phyloP scores from a whole-genome alignment of 140 eudicot genomes.

The Stevia rebaudiana region DNA sequence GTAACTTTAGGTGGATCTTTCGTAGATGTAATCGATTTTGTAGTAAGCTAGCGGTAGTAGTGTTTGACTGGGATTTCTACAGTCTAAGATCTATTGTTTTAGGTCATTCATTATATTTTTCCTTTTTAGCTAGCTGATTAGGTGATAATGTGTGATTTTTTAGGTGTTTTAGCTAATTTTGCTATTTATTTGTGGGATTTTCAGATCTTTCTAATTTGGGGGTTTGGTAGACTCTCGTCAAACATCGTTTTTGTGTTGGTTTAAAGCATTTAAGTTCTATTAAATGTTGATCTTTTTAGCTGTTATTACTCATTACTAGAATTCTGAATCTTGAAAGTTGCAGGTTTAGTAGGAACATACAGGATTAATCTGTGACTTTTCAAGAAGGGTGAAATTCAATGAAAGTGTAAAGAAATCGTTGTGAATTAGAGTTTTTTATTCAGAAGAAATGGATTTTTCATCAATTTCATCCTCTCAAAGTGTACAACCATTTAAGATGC shows the following conservation, averaged over 20 bases:
- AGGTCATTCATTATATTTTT: neutral
- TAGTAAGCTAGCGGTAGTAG: neutral
- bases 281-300: neutral
- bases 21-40: constrained; percentile 14
- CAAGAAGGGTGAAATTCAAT: constrained; percentile 5
- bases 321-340: neutral
- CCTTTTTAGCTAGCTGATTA: constrained; percentile 11
- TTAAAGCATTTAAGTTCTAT: neutral
- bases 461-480: neutral
- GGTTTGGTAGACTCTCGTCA: constrained; percentile 7
- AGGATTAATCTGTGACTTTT: neutral
- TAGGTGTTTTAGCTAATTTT: neutral
- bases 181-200: neutral
- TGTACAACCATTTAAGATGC: neutral
- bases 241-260: neutral
- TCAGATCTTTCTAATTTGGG: constrained; percentile 24
- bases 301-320: too few relatives aligned
- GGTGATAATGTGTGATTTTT: constrained; percentile 12
- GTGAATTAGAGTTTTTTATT: neutral
- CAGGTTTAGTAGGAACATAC: constrained; percentile 9
- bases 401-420: constrained; percentile 10
- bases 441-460: constrained; percentile 34
- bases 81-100: constrained; percentile 17
- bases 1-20: constrained; percentile 18
- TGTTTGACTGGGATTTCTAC: neutral